Conservation (phyloP, 768 basidiomycete genomes). For the Pleurotus tuoliensis region DNA sequence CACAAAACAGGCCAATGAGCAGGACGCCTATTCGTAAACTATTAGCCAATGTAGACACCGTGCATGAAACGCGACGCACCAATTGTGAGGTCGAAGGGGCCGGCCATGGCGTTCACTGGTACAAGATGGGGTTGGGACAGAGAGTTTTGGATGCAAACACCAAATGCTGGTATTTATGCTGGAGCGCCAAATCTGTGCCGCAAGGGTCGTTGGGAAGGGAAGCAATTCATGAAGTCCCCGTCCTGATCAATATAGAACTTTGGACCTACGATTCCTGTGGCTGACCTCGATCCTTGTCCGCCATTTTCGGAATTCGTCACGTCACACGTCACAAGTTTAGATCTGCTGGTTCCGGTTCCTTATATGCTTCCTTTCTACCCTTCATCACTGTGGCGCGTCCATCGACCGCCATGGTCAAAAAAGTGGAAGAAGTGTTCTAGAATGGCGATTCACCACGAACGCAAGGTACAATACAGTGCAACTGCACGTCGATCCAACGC, state of each 20-base stretch:
- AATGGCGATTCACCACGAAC: no score
- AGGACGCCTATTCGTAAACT: constrained; percentile 16
- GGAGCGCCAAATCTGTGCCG: not conserved
- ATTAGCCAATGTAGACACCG: not conserved
- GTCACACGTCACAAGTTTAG: no score
- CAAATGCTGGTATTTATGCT: constrained; percentile 1
- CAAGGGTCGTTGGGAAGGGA: not conserved
- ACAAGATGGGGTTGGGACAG: not conserved
- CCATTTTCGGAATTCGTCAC: not conserved
- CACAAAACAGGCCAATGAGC: constrained; percentile 22
- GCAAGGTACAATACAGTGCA: no score
- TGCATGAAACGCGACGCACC: not conserved
- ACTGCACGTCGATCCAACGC: no score
- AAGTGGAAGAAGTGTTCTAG: no score
- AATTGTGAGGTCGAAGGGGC: constrained; percentile 3
- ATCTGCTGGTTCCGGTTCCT: no score
- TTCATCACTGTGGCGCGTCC: no score
- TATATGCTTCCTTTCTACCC: no score
- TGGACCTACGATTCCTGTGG: not conserved
- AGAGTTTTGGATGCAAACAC: not conserved
- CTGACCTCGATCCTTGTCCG: not conserved
- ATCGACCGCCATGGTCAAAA: no score
- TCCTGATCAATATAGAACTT: constrained; percentile 5
- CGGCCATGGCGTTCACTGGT: not conserved
- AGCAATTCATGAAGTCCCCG: constrained; percentile 1